phyloP scores from a whole-genome alignment of 108 stramenopile species.

The Conticribra weissflogii region DNA sequence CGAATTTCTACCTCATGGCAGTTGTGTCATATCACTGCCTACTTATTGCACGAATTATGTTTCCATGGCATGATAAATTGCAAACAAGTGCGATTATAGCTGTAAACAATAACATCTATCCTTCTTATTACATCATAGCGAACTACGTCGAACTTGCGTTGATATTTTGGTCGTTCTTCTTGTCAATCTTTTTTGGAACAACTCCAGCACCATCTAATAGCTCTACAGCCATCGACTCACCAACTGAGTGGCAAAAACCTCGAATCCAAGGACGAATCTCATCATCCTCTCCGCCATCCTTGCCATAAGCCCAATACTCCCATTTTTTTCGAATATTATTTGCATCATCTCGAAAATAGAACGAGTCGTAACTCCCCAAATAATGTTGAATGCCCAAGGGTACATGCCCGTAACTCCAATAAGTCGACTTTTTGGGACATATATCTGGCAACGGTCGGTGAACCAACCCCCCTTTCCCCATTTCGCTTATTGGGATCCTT shows the following conservation, averaged over 20 bases:
- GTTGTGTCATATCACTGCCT: no score
- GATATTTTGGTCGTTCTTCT: no score
- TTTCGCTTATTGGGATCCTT: constrained; percentile 34
- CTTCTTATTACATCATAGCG: no score
- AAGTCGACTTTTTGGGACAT: background rate
- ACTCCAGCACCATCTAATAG: background rate
- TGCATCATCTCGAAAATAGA: constrained; percentile 55
- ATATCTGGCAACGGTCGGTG: constrained; percentile 40
- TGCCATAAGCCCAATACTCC: background rate
- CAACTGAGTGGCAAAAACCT: constrained; percentile 23
- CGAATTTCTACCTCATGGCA: no score
- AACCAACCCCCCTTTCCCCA: constrained; percentile 43
- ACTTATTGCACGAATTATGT: no score
- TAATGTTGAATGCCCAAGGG: constrained; percentile 57
- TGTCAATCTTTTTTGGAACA: no score
- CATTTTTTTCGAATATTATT: background rate
- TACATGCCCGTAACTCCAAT: background rate
- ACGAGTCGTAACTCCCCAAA: constrained; percentile 50
- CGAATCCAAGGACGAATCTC: constrained; percentile 53
- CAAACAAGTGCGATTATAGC: no score
- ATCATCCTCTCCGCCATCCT: constrained; percentile 17
- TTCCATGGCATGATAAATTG: no score
- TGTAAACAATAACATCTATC: no score
- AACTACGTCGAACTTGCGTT: no score
- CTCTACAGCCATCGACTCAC: background rate